phyloP scores from a whole-genome alignment of 495 filamentous ascomycete genomes.

The Clohesyomyces aquaticus region DNA sequence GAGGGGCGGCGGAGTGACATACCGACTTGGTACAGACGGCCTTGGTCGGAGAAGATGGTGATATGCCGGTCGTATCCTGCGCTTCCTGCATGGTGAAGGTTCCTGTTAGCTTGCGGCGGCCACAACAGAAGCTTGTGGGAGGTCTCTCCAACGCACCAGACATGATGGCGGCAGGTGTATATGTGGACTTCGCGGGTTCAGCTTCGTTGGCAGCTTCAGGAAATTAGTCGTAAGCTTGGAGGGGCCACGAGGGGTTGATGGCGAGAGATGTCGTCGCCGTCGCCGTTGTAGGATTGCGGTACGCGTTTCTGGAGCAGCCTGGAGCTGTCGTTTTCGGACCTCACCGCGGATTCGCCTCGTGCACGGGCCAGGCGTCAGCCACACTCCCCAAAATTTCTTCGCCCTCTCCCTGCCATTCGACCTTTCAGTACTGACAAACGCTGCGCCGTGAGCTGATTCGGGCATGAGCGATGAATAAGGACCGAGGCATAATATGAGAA shows the following conservation, averaged over 20 bases:
- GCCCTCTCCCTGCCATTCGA: conserved; percentile 33
- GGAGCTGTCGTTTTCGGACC: conserved; percentile 26
- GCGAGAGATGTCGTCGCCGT: conserved; percentile 1
- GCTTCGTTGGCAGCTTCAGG: conserved; percentile 35
- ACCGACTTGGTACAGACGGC: conserved; percentile 99
- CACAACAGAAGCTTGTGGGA: conserved; percentile 19
- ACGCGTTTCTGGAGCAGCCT: conserved; percentile 32
- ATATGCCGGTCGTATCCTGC: conserved; percentile 98
- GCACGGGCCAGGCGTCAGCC: conserved; percentile 30
- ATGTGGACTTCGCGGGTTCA: conserved; percentile 29
- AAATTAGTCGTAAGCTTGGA: conserved; percentile 37
- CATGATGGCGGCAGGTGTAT: conserved; percentile 39
- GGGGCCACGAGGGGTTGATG: conserved; percentile 21
- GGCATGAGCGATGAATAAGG: conserved; percentile 32
- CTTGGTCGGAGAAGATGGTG: conserved; percentile 99
- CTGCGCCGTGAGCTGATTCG: conserved; percentile 32
- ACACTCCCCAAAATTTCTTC: conserved; percentile 28
- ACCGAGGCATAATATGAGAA: conserved; percentile 23
- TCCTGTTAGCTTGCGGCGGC: conserved; percentile 28
- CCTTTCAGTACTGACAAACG: conserved; percentile 37
- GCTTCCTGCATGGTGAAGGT: conserved; percentile 65
- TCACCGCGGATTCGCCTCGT: conserved; percentile 9
- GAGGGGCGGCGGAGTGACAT: conserved; percentile 51
- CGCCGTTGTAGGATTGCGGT: conserved; percentile 7
- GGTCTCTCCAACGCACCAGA: conserved; percentile 36